Base-by-base conservation (phyloP, 2,329 filamentous ascomycete species). In the Grosmannia penicillata region DNA sequence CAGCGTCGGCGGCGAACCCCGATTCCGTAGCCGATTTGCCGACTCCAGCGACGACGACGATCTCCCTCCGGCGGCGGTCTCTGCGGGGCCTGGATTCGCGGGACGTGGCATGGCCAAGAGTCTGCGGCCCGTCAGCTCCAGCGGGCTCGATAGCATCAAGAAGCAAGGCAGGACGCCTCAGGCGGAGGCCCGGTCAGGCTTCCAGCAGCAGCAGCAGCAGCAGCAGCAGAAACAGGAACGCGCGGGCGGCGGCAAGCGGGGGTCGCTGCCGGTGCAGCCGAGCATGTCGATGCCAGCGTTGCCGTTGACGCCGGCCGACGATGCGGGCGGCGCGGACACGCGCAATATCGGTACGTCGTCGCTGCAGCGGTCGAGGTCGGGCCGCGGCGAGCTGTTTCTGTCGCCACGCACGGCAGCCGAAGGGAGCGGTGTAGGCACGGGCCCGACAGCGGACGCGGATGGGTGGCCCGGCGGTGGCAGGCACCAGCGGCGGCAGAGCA, bases 31-130 rank as follows among this genome's bases (percentile, higher is more conserved):
- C 46, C 64, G 75, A 1, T 72, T 80, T 43, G 63, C 53, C 4
- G 71, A 78, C 53, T 75, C 77, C 6, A 73, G 80, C 44, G 75
- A 76, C 44, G 75, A 79, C 27, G 68, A 70, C 5, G 58, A 58
- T 9, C 59, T 47, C 26, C 52, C 23, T 51, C 40, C 22, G 15
- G 15, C 23, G 33, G 26, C 49, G 79, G n/a, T n/a, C n/a, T n/a
- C n/a, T n/a, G n/a, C n/a, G n/a, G n/a, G 17, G 15, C n/a, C 28
- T 17, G 14, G 18, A 8, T 22, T 4, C 8, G 9, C 29, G n/a
- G 29, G 30, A 6, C 18, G 18, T 19, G 31, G 3, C 24, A 13
- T 27, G 26, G 10, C 26, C 26, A 27, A 13, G 26, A 27, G 10
- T 10, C 26, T 27, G 26, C 26, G 26, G 26, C 11, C 26, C 10